Evolutionary conservation across 2,329 filamentous ascomycete genomes (phyloP).

Genomic region (Diaporthe nobilis): DNA sequence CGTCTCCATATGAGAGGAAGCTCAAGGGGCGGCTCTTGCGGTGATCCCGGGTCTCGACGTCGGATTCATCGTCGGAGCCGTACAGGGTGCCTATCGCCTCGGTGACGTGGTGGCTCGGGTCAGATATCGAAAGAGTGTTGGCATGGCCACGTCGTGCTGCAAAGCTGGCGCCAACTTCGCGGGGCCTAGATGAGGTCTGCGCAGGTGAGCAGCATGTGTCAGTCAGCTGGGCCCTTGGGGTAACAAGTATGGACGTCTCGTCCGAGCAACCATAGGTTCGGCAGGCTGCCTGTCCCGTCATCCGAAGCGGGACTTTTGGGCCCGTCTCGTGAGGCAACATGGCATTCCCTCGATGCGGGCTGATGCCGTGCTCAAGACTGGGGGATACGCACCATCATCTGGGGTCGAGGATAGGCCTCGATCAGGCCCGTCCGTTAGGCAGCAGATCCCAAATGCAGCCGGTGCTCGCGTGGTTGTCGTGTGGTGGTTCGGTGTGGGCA

Average conservation of each 20-base stretch:
- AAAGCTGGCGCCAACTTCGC: slow-evolving; percentile 70
- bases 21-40: slow-evolving; percentile 78
- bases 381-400: slow-evolving; percentile 67
- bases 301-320: slow-evolving; percentile 1
- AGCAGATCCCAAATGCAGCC: slow-evolving; percentile 46
- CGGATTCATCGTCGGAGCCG: slow-evolving; percentile 78
- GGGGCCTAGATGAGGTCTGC: slow-evolving; percentile 72
- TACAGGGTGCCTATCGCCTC: slow-evolving; percentile 95
- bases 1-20: slow-evolving; percentile 75
- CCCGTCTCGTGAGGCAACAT: slow-evolving; percentile 15
- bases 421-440: slow-evolving; percentile 46
- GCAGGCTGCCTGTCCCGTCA: not conserved
- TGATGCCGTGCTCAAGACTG: slow-evolving; percentile 8
- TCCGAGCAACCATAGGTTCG: not conserved
- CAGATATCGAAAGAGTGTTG: slow-evolving; percentile 79
- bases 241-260: not conserved
- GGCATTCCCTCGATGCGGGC: not conserved
- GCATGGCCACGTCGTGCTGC: slow-evolving; percentile 71
- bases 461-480: slow-evolving; percentile 42
- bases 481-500: slow-evolving; percentile 29
- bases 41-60: slow-evolving; percentile 54
- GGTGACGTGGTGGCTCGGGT: slow-evolving; percentile 93
- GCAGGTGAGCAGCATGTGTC: slow-evolving; percentile 34
- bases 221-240: slow-evolving; percentile 37
- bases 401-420: slow-evolving; percentile 55